These are phyloP conservation scores for Rubia yunnanensis DNA, from an alignment of 257 asterid genomes.

Conservation along the genomic window DNA sequence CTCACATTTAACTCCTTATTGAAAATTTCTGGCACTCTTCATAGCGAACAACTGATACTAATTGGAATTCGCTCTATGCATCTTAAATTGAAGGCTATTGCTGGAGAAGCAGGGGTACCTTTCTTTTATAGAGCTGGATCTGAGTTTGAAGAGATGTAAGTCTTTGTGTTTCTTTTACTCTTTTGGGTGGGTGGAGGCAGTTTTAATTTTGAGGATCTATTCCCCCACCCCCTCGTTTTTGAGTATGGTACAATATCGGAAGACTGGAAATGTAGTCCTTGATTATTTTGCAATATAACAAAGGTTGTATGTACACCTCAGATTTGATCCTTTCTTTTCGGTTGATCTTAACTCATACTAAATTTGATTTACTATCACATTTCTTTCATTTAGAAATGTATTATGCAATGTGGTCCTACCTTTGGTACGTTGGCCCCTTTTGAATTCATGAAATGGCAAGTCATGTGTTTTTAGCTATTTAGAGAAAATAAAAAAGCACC, in stretches of 20 bases:
- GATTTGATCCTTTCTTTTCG: background rate
- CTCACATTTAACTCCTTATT: background rate
- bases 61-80: constrained; percentile 7
- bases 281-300: background rate
- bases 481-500: background rate
- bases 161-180: background rate
- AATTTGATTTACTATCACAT: too few relatives aligned
- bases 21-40: background rate
- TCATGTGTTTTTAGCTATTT: background rate
- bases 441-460: background rate
- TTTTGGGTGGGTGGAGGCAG: background rate
- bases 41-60: background rate
- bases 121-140: constrained; percentile 97
- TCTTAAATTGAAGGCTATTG: constrained; percentile 71
- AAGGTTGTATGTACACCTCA: background rate
- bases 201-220: background rate
- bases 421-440: background rate
- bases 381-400: background rate
- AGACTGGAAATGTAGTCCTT: background rate
- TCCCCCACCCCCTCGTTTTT: too few relatives aligned
- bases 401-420: background rate
- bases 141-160: constrained; percentile 96
- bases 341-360: too few relatives aligned
- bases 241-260: background rate
- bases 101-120: constrained; percentile 99